Evolutionary conservation across 371 early-diverging fungal genomes (phyloP).

Genomic region (Lichtheimia ramosa): DNA sequence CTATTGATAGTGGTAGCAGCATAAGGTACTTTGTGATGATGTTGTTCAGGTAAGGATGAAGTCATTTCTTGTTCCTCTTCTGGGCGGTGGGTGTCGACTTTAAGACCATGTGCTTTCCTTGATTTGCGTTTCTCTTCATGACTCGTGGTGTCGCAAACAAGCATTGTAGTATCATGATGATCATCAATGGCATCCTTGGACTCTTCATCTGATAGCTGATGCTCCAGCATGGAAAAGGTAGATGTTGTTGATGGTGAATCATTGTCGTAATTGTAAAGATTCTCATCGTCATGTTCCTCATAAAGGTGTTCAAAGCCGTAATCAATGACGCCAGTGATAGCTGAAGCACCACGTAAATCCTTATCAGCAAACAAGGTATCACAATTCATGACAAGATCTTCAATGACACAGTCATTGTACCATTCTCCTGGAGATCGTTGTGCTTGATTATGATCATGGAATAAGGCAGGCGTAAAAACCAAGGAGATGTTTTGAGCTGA

Average conservation of each 20-base stretch:
- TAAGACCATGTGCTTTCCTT: constrained; percentile 31
- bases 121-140: neutral
- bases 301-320: constrained; percentile 32
- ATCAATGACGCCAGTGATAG: constrained; percentile 50
- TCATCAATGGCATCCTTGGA: neutral
- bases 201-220: too few relatives aligned
- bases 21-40: neutral
- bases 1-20: constrained; percentile 24
- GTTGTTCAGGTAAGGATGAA: neutral
- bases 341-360: constrained; percentile 42
- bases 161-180: neutral
- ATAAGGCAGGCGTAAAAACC: constrained; percentile 63
- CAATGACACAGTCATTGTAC: constrained; percentile 46
- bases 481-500: constrained; percentile 50
- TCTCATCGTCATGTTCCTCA: constrained; percentile 13
- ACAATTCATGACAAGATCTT: constrained; percentile 43
- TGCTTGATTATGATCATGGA: constrained; percentile 59
- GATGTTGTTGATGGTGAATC: constrained; percentile 9
- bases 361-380: constrained; percentile 45
- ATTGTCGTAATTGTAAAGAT: constrained; percentile 17
- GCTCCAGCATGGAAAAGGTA: neutral
- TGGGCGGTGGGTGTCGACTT: constrained; percentile 27
- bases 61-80: constrained; percentile 1
- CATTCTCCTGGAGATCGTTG: constrained; percentile 42
- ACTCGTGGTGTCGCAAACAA: neutral